phyloP scores from a whole-genome alignment of 805 yeast species.

The Yamadazyma takamatsuzukensis region DNA sequence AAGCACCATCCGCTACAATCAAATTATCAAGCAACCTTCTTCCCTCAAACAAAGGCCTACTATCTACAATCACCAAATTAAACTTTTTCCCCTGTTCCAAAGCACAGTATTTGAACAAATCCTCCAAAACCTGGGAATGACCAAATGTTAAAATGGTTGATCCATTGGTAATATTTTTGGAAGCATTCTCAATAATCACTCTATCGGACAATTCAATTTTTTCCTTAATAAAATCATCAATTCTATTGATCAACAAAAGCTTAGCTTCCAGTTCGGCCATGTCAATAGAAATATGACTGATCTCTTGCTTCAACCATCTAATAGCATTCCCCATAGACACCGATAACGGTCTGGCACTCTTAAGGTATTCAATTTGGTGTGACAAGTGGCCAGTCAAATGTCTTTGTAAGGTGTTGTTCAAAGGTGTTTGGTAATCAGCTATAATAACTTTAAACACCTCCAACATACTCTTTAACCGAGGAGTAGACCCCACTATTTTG shows the following conservation, averaged over 20 bases:
- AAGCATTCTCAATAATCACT: slow-evolving; percentile 77
- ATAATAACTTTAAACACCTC: slow-evolving; percentile 80
- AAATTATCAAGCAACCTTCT: slow-evolving; percentile 66
- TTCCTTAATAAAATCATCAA: slow-evolving; percentile 80
- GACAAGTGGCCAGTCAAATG: slow-evolving; percentile 84
- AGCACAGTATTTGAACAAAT: slow-evolving; percentile 66
- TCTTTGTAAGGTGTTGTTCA: slow-evolving; percentile 79
- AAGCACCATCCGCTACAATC: slow-evolving; percentile 34
- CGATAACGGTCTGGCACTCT: slow-evolving; percentile 85
- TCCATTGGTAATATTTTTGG: slow-evolving; percentile 69
- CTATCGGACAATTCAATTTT: slow-evolving; percentile 79
- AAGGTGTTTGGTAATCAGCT: slow-evolving; percentile 77
- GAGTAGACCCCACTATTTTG: slow-evolving; percentile 84
- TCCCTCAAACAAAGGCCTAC: slow-evolving; percentile 94
- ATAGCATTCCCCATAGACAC: slow-evolving; percentile 97
- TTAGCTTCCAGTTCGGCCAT: slow-evolving; percentile 67
- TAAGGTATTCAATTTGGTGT: slow-evolving; percentile 88
- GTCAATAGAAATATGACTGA: slow-evolving; percentile 76
- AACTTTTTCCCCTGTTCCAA: slow-evolving; percentile 59
- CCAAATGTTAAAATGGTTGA: slow-evolving; percentile 85
- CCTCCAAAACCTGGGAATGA: slow-evolving; percentile 76
- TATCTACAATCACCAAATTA: slow-evolving; percentile 83
- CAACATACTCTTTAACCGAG: slow-evolving; percentile 81
- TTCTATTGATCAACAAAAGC: slow-evolving; percentile 54
- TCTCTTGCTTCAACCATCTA: slow-evolving; percentile 94